These are phyloP conservation scores for Fusarium sp. DNA, from an alignment of 2,329 filamentous ascomycete species.

Conservation along the genomic window DNA sequence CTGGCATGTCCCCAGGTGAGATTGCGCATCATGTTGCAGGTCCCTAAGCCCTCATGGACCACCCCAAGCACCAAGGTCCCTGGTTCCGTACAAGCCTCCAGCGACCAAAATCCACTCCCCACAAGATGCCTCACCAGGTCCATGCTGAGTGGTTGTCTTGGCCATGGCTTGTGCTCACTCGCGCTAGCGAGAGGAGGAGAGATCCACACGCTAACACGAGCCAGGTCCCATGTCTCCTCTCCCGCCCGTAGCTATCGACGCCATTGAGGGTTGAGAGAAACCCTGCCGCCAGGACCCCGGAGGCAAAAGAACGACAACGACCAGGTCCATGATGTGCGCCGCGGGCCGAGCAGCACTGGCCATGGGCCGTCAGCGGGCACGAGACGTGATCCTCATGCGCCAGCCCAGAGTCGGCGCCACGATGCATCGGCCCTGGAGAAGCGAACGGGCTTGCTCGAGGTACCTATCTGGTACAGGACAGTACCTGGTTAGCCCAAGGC, in stretches of 20 bases:
- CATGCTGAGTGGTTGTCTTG: slow-evolving; percentile 35
- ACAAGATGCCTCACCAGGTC: slow-evolving; percentile 32
- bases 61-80: slow-evolving; percentile 9
- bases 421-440: slow-evolving; percentile 35
- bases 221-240: slow-evolving; percentile 45
- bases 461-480: neutral
- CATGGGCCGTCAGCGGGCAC: slow-evolving; percentile 39
- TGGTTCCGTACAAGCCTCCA: slow-evolving; percentile 27
- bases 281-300: slow-evolving; percentile 38
- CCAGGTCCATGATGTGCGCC: slow-evolving; percentile 41
- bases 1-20: slow-evolving; percentile 21
- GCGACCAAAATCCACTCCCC: slow-evolving; percentile 36
- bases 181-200: slow-evolving; percentile 33
- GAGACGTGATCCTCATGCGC: slow-evolving; percentile 45
- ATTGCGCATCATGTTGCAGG: slow-evolving; percentile 22
- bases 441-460: slow-evolving; percentile 29
- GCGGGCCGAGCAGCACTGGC: slow-evolving; percentile 43
- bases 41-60: slow-evolving; percentile 16
- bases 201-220: slow-evolving; percentile 44
- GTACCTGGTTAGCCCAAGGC: slow-evolving; percentile 30
- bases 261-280: slow-evolving; percentile 39
- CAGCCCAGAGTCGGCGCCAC: slow-evolving; percentile 41
- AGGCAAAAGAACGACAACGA: slow-evolving; percentile 40
- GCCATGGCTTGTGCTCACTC: slow-evolving; percentile 36
- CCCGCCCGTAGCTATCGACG: slow-evolving; percentile 46